Conservation (phyloP, 2,329 filamentous ascomycete genomes). For the Ophiognomonia clavigignenti-juglandacearum region DNA sequence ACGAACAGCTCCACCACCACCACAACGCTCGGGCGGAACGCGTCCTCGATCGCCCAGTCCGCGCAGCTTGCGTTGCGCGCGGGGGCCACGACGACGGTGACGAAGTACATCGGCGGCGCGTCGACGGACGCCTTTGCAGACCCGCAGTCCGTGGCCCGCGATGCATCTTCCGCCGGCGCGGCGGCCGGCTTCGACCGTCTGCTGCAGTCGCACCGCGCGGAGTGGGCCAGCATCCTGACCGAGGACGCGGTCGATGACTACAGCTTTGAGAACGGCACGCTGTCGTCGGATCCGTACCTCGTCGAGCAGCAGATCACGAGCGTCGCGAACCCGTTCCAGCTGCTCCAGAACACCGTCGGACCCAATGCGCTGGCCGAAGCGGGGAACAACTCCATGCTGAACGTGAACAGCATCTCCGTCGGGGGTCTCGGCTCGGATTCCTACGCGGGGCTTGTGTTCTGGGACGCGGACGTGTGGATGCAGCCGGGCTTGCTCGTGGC, state of each 20-base stretch:
- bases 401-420: constrained; percentile 24
- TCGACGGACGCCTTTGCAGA: constrained; percentile 63
- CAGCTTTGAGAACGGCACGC: constrained; percentile 46
- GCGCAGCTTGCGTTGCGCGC: constrained; percentile 47
- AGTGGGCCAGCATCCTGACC: constrained; percentile 60
- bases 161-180: constrained; percentile 44
- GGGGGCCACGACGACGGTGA: constrained; percentile 49
- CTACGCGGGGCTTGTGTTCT: constrained; percentile 13
- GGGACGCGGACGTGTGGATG: constrained; percentile 16
- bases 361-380: constrained; percentile 39
- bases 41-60: constrained; percentile 61
- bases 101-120: constrained; percentile 65
- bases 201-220: constrained; percentile 49
- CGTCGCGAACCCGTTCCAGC: constrained; percentile 50
- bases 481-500: constrained; percentile 6
- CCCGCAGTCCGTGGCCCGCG: constrained; percentile 48
- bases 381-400: constrained; percentile 26
- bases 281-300: constrained; percentile 53
- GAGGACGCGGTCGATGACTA: constrained; percentile 60
- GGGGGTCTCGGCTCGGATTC: constrained; percentile 21
- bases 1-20: constrained; percentile 38
- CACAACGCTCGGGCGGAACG: constrained; percentile 53
- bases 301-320: constrained; percentile 48
- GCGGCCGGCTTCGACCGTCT: constrained; percentile 49
- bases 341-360: constrained; percentile 46